Base-by-base conservation (phyloP, 257 asterid genomes). In the Hygrophila difformis region DNA sequence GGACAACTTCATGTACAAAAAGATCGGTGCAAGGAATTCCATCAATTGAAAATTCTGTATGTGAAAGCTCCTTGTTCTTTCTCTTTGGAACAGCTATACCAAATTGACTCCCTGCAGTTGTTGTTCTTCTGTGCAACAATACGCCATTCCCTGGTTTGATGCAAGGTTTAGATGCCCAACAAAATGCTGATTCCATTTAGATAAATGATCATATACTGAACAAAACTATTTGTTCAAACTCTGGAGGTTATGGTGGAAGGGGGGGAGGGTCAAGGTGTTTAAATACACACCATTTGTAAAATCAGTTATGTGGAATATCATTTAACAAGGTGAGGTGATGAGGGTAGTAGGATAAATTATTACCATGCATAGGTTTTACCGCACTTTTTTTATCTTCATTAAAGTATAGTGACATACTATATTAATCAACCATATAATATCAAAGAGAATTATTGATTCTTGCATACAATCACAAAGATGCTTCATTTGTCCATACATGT, bases 1-100 rank as follows among this genome's bases (percentile, higher is more conserved):
- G 60, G n/a, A 76, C 75, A 10, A 84, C 67, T 47, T 84, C 89
- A 11, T 51, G 66, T 29, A 81, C 57, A 1, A 60, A 63, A 18
- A 56, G 49, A 57, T 71, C 75, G 2, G 74, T 64, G 16, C 63
- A 52, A 50, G 76, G 21, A 47, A 68, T 63, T 33, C 79, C 78
- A 51, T 68, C 57, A 33, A 67, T 51, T 29, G 80, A 65, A 23
- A 83, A 17, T 18, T 79, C 68, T 1, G 66, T 64, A 5, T 61
- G 41, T 17, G 60, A 18, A 12, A 12, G 12, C 1, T 41, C 51
- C 16, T 35, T 55, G 2, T 33, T 56, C 24, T 28, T 64, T 60
- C 47, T 63, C 51, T 73, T 73, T 3, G 86, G 77, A 54, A 64
- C 29, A 38, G 77, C 77, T 59, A 66, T 63, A 5, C 73, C 58